Percentiles rank a stretch among this genome's conserved stretches.
These are phyloP conservation scores for Caloboletus inedulis DNA, from an alignment of 1,284 basidiomycete species.

Conservation along the genomic window DNA sequence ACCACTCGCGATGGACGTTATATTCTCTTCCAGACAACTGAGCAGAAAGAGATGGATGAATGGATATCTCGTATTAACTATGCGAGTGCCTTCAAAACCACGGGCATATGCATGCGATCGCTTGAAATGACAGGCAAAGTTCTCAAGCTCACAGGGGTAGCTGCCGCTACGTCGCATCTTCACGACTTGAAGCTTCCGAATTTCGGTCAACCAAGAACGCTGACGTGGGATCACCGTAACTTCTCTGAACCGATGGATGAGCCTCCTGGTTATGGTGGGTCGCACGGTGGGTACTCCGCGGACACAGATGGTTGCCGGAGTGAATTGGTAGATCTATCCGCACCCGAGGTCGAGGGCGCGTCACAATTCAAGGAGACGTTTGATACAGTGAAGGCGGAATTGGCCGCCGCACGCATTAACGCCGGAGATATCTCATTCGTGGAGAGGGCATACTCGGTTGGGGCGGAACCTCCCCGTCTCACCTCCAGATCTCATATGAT, in stretches of 20 bases:
- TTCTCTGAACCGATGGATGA: conserved; percentile 5
- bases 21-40: conserved; percentile 74
- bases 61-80: conserved; percentile 97
- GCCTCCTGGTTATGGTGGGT: conserved; percentile 10
- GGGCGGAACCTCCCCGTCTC: conserved; percentile 11
- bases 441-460: conserved; percentile 6
- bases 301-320: conserved; percentile 32
- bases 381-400: conserved; percentile 80
- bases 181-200: conserved; percentile 52
- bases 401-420: conserved; percentile 50
- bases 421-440: conserved; percentile 8
- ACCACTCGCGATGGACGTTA: conserved; percentile 75
- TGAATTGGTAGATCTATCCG: conserved; percentile 42
- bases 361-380: conserved; percentile 78
- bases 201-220: conserved; percentile 36
- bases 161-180: conserved; percentile 79
- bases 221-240: conserved; percentile 46
- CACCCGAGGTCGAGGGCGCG: conserved; percentile 51
- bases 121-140: conserved; percentile 66
- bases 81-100: conserved; percentile 86
- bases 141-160: conserved; percentile 75
- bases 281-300: conserved; percentile 22
- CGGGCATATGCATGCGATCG: conserved; percentile 81
- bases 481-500: conserved; percentile 52
- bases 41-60: conserved; percentile 78